Base-by-base conservation (phyloP, 441 rosid species). In the Gossypium aridum region DNA sequence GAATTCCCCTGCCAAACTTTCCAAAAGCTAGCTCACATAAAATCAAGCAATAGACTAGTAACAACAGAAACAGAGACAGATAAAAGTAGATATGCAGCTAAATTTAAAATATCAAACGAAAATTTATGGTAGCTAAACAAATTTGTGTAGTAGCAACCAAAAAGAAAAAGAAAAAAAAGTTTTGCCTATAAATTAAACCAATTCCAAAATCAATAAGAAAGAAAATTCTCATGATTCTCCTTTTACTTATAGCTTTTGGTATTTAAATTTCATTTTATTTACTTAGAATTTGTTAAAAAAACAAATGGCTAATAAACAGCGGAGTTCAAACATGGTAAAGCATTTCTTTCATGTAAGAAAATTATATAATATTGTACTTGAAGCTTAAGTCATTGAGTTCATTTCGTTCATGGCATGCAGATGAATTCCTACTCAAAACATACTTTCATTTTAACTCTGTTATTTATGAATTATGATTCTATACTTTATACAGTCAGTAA, bases 1-100 rank as follows among this genome's bases (percentile, higher is more conserved):
- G 72, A 78, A 88, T 23, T 90, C 87, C 43, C 92, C 90, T 88
- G 82, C 53, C 80, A 75, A 67, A 23, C 12, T 67, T 14, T 10
- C 34, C 71, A 47, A 47, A 7, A 13, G 47, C 37, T 67, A 47
- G 26, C 4, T 22, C 37, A 22, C 55, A 22, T 45, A 23, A 19
- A 43, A 20, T 20, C 31, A 39, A 65, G 34, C 13, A 3, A 47
- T 47, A 7, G 57, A 67, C 6, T 10, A 25, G 49, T 5, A 47
- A 7, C 1, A 20, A 65, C 17, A 65, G 17, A 39, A 10, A 64
- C 49, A 39, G 13, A 63, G 14, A 34, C 14, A n/a, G 7, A 3
- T 19, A 9, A 64, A 65, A 66, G 34, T 55, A 20, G 47, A 43
- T 20, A 22, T 2, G 54, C 31, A 22, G 28, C 70, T 20, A 43